These are phyloP conservation scores for Phytophthora melonis DNA, from an alignment of 352 stramenopile species.

Conservation along the genomic window DNA sequence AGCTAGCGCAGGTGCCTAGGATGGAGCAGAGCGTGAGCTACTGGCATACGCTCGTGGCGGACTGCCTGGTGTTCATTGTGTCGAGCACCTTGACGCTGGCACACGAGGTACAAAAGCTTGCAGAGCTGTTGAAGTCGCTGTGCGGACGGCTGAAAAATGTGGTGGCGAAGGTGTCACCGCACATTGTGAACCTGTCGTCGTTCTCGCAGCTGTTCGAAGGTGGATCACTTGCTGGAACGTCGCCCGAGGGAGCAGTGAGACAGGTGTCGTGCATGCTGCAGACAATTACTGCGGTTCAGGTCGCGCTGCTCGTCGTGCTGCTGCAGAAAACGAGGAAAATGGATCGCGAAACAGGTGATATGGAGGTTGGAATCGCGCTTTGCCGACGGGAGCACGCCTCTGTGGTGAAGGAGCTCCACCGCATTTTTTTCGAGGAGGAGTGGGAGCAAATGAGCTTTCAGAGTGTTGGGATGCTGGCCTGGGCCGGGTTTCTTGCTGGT, in stretches of 20 bases:
- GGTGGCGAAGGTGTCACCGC: constrained; percentile 78
- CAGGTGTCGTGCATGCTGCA: constrained; percentile 83
- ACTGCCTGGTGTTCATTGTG: constrained; percentile 70
- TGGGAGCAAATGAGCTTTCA: constrained; percentile 80
- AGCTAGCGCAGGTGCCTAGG: constrained; percentile 62
- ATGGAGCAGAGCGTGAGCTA: constrained; percentile 78
- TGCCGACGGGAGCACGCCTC: constrained; percentile 52
- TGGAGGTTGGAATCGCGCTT: constrained; percentile 53
- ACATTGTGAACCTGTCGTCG: constrained; percentile 85
- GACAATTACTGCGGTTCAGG: constrained; percentile 76
- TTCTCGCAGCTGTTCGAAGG: constrained; percentile 81
- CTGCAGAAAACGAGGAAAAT: constrained; percentile 71
- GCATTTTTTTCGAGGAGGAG: constrained; percentile 64
- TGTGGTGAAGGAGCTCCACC: constrained; percentile 70
- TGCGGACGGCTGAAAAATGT: constrained; percentile 64
- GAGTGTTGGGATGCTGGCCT: constrained; percentile 80
- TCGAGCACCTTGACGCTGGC: constrained; percentile 63
- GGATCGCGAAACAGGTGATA: constrained; percentile 68
- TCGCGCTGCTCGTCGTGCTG: constrained; percentile 69
- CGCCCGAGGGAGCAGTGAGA: constrained; percentile 72
- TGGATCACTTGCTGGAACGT: constrained; percentile 66
- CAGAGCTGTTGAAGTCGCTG: constrained; percentile 59
- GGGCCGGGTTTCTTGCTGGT: constrained; percentile 68
- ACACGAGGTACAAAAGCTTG: constrained; percentile 65
- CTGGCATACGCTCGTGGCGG: constrained; percentile 80